These are phyloP conservation scores for Backusella sp. DNA, from an alignment of 192 early-diverging fungal genomes.

Conservation along the genomic window DNA sequence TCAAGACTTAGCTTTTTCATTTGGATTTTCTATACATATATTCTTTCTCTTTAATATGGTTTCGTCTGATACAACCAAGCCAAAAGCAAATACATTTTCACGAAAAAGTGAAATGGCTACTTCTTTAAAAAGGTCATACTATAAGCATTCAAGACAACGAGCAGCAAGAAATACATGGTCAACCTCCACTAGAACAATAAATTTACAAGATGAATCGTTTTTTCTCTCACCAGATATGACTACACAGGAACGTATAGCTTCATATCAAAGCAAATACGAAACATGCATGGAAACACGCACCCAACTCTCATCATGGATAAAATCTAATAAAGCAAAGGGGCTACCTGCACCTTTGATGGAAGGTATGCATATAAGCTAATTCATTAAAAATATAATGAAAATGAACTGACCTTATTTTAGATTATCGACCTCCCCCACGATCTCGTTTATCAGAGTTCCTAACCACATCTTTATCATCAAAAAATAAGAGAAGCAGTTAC, in stretches of 20 bases:
- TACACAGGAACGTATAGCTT: neutral
- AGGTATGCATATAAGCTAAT: neutral
- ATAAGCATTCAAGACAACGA: conserved; percentile 3
- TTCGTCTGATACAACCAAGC: neutral
- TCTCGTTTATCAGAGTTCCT: neutral
- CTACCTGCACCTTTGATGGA: neutral
- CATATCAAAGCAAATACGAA: neutral
- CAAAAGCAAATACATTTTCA: neutral
- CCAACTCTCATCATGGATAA: conserved; percentile 4
- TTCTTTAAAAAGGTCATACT: conserved; percentile 4
- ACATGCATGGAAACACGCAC: conserved; percentile 7
- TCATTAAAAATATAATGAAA: neutral
- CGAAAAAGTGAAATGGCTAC: conserved; percentile 1
- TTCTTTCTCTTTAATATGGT: neutral
- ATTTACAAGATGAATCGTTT: neutral
- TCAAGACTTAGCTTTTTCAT: neutral
- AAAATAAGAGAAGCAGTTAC: neutral
- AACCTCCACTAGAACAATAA: neutral
- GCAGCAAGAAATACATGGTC: conserved; percentile 2
- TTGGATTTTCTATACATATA: neutral
- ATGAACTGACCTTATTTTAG: neutral
- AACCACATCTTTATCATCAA: neutral
- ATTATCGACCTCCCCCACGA: neutral
- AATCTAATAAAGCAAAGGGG: conserved; percentile 11
- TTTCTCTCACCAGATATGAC: neutral